Conservation (phyloP, 2,329 filamentous ascomycete genomes). For the Calonectria naviculata region DNA sequence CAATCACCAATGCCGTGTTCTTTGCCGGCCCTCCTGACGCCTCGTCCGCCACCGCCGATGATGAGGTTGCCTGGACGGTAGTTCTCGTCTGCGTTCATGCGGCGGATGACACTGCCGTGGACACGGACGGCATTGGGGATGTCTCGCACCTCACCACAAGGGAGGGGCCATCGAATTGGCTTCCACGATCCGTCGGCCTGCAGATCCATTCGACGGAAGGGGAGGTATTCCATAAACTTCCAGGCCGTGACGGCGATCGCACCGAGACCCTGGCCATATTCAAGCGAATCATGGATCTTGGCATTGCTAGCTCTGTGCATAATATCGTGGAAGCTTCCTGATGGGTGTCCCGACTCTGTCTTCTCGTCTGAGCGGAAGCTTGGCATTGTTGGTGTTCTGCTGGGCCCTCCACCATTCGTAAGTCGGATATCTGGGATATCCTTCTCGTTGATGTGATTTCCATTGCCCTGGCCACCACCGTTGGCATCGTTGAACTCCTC, state of each 20-base stretch:
- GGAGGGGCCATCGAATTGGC: constrained; percentile 83
- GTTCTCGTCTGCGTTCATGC: constrained; percentile 70
- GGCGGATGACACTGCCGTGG: constrained; percentile 78
- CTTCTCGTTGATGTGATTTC: constrained; percentile 20
- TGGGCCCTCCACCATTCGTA: constrained; percentile 30
- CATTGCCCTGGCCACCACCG: background rate
- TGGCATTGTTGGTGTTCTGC: constrained; percentile 29
- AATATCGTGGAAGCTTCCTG: constrained; percentile 63
- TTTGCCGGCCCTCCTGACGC: constrained; percentile 69
- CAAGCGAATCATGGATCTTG: constrained; percentile 77
- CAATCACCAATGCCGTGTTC: constrained; percentile 78
- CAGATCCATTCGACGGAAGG: constrained; percentile 84
- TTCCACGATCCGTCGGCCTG: constrained; percentile 79
- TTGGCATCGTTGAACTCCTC: constrained; percentile 9
- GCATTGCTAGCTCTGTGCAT: constrained; percentile 67
- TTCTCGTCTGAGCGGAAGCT: constrained; percentile 37
- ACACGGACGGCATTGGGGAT: constrained; percentile 77
- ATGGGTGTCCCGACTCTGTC: constrained; percentile 32
- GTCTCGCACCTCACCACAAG: constrained; percentile 81
- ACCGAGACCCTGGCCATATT: constrained; percentile 70
- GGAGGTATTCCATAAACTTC: constrained; percentile 85
- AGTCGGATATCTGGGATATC: constrained; percentile 47
- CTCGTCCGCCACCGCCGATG: constrained; percentile 81
- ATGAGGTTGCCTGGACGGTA: constrained; percentile 87
- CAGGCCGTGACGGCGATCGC: constrained; percentile 70